Percentiles rank a stretch among this genome's conserved stretches.
Evolutionary conservation across 2,329 filamentous ascomycete genomes (phyloP).

Genomic region (Epichloe uncinata): DNA sequence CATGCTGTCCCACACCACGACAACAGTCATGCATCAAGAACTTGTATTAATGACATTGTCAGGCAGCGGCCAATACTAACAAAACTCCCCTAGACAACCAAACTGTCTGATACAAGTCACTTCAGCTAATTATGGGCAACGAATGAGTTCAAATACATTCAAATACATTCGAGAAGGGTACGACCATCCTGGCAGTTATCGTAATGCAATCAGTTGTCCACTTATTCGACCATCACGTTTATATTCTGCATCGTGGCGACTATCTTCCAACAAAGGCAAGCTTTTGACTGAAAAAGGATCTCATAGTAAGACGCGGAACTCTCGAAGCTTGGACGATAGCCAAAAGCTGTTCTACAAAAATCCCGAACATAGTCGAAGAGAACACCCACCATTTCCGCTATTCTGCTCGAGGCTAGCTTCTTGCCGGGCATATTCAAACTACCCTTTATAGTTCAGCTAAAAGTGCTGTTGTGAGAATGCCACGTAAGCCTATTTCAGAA

Average conservation of each 20-base stretch:
- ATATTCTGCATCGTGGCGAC: neutral
- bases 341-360: neutral
- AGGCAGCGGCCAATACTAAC: too few species aligned
- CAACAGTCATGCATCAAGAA: too few species aligned
- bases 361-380: constrained; percentile 24
- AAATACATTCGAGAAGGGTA: neutral
- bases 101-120: too few species aligned
- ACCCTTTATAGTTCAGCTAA: constrained; percentile 26
- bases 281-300: neutral
- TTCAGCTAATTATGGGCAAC: neutral
- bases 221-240: neutral
- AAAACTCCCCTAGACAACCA: too few species aligned
- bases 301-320: neutral
- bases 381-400: constrained; percentile 37
- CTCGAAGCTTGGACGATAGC: neutral
- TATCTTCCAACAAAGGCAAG: neutral
- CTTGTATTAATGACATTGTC: too few species aligned
- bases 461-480: constrained; percentile 5
- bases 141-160: neutral
- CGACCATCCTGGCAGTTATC: neutral
- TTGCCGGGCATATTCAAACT: constrained; percentile 31
- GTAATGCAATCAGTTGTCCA: neutral
- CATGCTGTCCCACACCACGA: too few species aligned
- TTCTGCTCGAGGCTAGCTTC: constrained; percentile 33
- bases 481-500: neutral